phyloP scores from a whole-genome alignment of 2,329 filamentous ascomycete species.

The Colletotrichum tofieldiae region DNA sequence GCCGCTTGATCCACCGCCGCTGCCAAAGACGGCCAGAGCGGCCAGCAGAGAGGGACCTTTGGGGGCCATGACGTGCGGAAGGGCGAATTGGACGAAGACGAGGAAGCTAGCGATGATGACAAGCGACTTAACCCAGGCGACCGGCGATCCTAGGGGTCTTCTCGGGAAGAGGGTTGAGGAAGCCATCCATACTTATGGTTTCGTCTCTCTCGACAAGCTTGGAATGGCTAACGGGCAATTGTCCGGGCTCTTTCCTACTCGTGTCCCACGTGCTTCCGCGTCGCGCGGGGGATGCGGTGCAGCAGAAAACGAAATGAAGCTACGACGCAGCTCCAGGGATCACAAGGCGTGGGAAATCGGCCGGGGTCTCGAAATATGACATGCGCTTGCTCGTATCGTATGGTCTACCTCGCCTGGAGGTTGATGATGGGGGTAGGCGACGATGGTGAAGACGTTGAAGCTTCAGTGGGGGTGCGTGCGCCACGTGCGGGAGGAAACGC shows the following conservation, averaged over 20 bases:
- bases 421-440: constrained; percentile 9
- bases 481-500: constrained; percentile 40
- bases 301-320: not conserved
- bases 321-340: constrained; percentile 21
- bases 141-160: constrained; percentile 30
- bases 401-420: constrained; percentile 26
- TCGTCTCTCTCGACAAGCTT: not conserved
- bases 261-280: not conserved
- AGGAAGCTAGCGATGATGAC: constrained; percentile 35
- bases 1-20: constrained; percentile 29
- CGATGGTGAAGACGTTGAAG: constrained; percentile 21
- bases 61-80: constrained; percentile 40
- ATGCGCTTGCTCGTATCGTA: constrained; percentile 9
- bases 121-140: constrained; percentile 41
- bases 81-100: constrained; percentile 31
- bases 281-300: not conserved
- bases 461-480: constrained; percentile 29
- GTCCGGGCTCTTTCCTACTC: not conserved
- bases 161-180: constrained; percentile 30
- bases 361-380: not conserved
- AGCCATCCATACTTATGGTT: constrained; percentile 42
- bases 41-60: constrained; percentile 36
- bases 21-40: constrained; percentile 33
- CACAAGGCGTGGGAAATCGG: not conserved
- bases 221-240: not conserved